Percentiles rank a stretch among this genome's conserved stretches.
Conservation (phyloP, 2,329 filamentous ascomycete genomes). For the Ramularia endophylla region DNA sequence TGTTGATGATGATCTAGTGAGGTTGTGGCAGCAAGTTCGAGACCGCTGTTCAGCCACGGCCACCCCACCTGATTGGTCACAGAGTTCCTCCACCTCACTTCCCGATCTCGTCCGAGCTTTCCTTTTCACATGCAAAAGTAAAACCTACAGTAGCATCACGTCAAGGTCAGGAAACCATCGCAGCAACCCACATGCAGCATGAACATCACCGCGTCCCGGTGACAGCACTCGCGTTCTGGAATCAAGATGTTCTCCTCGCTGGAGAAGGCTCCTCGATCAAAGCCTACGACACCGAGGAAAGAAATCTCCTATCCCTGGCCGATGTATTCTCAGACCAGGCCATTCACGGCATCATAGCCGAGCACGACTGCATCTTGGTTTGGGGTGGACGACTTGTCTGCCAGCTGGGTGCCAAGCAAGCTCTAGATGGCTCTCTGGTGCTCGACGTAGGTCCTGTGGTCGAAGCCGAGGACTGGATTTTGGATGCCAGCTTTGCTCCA, state of each 20-base stretch:
- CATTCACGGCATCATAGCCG: conserved; percentile 65
- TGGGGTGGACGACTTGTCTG: conserved; percentile 57
- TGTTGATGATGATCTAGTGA: too few species aligned
- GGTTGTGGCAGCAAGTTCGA: too few species aligned
- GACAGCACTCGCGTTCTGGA: conserved; percentile 39
- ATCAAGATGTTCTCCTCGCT: conserved; percentile 32
- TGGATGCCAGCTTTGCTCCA: conserved; percentile 52
- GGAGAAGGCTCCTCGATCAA: conserved; percentile 40
- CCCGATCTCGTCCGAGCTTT: too few species aligned
- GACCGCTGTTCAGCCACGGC: too few species aligned
- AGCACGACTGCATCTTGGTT: conserved; percentile 43
- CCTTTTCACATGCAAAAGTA: too few species aligned
- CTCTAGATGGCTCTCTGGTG: conserved; percentile 7
- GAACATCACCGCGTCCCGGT: conserved; percentile 35
- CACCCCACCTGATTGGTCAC: too few species aligned
- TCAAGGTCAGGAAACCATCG: too few species aligned
- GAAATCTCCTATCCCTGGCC: conserved; percentile 28
- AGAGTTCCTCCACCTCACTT: too few species aligned
- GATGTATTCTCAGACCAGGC: conserved; percentile 61
- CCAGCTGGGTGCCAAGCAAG: conserved; percentile 2
- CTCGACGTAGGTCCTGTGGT: conserved; percentile 32
- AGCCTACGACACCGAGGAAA: conserved; percentile 31
- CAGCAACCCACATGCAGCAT: conserved; percentile 24
- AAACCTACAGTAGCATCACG: too few species aligned
- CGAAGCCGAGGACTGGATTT: conserved; percentile 69